Conservation (phyloP, 2,329 filamentous ascomycete genomes). For the Fusarium proliferatum region DNA sequence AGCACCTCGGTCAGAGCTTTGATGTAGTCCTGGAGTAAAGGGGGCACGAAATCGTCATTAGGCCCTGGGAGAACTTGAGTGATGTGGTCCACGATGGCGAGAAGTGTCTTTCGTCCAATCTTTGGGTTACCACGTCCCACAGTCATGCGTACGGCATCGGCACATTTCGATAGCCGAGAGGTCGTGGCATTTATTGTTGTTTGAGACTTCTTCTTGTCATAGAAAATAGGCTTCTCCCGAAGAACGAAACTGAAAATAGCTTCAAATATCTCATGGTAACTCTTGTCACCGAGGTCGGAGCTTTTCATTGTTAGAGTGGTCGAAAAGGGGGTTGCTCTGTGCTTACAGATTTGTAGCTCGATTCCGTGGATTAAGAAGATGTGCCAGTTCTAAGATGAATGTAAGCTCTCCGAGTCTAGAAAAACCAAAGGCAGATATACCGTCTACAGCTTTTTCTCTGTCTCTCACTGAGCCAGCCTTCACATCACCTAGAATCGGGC, state of each 20-base stretch:
- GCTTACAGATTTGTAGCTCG: conserved; percentile 52
- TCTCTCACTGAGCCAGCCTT: conserved; percentile 51
- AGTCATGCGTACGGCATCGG: conserved; percentile 76
- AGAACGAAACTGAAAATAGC: conserved; percentile 77
- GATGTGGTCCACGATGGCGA: conserved; percentile 83
- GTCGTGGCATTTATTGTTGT: conserved; percentile 59
- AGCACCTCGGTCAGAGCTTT: conserved; percentile 79
- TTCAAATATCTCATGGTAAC: conserved; percentile 85
- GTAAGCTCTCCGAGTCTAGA: conserved; percentile 8
- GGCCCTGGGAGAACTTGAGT: conserved; percentile 74
- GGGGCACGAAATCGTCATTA: conserved; percentile 72
- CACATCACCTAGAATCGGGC: conserved; percentile 46
- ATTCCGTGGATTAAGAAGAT: conserved; percentile 54
- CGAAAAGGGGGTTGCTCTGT: neutral
- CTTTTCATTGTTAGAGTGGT: conserved; percentile 40
- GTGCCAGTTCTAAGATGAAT: conserved; percentile 49
- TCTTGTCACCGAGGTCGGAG: conserved; percentile 73
- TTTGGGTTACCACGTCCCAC: conserved; percentile 75
- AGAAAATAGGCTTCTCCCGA: conserved; percentile 74
- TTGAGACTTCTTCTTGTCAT: conserved; percentile 63
- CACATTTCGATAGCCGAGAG: conserved; percentile 73
- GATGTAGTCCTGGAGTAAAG: conserved; percentile 80
- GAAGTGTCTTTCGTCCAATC: conserved; percentile 81
- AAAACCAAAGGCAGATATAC: conserved; percentile 39
- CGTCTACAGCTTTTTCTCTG: conserved; percentile 55